Base-by-base conservation (phyloP, 768 basidiomycete genomes). In the Brasilioporus rufonigricans region DNA sequence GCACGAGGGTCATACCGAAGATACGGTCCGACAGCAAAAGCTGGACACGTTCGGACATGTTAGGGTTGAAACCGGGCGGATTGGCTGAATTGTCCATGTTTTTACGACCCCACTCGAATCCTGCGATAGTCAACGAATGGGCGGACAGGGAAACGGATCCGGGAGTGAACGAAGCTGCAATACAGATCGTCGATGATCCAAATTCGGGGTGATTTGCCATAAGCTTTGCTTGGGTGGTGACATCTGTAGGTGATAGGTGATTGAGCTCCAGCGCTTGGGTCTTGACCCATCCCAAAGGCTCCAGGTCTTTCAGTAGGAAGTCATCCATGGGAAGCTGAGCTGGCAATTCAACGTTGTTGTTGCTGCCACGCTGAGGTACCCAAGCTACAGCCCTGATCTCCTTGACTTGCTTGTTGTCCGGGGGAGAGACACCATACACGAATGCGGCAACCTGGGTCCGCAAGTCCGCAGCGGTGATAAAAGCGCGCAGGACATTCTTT, bases 71-170 rank as follows among this genome's bases (percentile, higher is more conserved):
- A 39, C 96, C 93, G 1, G 86, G 76, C 56, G 93, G 92, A 67
- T 91, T 93, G 35, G 83, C 79, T 35, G 91, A 89, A 40, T 83
- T 90, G 65, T 95, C 93, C 61, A 80, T 75, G 62, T 95, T 96
- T 77, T 97, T 98, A 63, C 96, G 79, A 39, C 95, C 96, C 95
- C 95, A 98, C 66, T 99, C 97, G 68, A 98, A 98, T 16, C 96
- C 97, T 56, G 89, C 84, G 10, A 96, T 86, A 5, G 89, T 87
- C 47, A 98, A 75, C 31, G 86, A 90, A 76, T 98, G 95, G 0
- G 96, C 89, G 24, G 93, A 94, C 39, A 99, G 75, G 21, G 95
- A 98, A 27, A 98, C 93, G 4, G 95, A 98, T 52, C 97, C 97
- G 2, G 97, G 97, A 3, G 97, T 98, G 76, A 99, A 99, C 23